Conservation (phyloP, 495 filamentous ascomycete genomes). For the Diplogelasinospora grovesii region DNA sequence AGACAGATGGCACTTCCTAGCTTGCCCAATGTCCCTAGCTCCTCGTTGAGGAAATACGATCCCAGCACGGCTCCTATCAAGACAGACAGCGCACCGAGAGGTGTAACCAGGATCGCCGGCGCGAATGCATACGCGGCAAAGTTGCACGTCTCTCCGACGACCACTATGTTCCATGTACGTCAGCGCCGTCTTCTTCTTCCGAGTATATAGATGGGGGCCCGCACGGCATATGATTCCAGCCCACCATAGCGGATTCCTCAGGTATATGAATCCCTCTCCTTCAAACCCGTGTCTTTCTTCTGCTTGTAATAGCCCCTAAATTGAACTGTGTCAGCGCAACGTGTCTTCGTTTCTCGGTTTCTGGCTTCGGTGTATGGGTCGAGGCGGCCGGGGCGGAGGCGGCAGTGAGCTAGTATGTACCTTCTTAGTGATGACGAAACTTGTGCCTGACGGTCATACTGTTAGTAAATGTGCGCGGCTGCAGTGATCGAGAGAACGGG, state of each 20-base stretch:
- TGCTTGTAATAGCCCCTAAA: constrained; percentile 80
- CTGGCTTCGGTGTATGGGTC: neutral
- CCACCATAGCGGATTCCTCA: constrained; percentile 94
- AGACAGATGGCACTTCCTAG: constrained; percentile 94
- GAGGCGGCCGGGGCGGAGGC: neutral
- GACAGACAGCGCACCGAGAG: constrained; percentile 85
- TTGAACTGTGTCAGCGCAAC: constrained; percentile 16
- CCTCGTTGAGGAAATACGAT: constrained; percentile 87
- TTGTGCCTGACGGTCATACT: too few species aligned
- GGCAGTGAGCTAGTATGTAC: constrained; percentile 41
- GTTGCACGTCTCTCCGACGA: constrained; percentile 87
- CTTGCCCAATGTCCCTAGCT: constrained; percentile 81
- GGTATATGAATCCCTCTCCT: constrained; percentile 90
- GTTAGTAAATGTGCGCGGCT: too few species aligned
- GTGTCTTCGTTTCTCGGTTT: neutral
- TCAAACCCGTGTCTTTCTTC: constrained; percentile 90
- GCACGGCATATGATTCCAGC: constrained; percentile 80
- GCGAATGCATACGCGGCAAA: constrained; percentile 98
- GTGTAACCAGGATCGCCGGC: constrained; percentile 93
- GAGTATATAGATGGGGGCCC: constrained; percentile 15
- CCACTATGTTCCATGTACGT: constrained; percentile 42
- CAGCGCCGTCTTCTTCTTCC: constrained; percentile 14
- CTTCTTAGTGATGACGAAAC: constrained; percentile 93
- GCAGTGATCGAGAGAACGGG: neutral
- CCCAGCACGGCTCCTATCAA: constrained; percentile 92